Conservation (phyloP, 805 yeast species). For the Blastobotrys americana region DNA sequence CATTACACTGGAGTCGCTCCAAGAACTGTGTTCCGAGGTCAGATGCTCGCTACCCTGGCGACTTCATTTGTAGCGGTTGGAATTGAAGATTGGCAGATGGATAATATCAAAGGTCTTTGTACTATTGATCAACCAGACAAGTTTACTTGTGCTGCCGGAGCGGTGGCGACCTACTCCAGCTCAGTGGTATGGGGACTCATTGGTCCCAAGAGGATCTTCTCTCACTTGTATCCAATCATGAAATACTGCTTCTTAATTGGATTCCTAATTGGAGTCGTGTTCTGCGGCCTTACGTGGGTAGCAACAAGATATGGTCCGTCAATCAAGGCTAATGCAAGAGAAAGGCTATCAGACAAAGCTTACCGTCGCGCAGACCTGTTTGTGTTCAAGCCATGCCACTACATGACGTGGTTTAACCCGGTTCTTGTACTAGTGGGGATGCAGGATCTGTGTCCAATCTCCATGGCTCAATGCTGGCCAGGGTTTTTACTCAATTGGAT, state of each 20-base stretch:
- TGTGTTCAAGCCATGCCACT: not conserved
- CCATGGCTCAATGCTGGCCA: not conserved
- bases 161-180: slow-evolving; percentile 41
- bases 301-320: not conserved
- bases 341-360: not conserved
- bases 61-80: slow-evolving; percentile 26
- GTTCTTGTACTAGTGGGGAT: slow-evolving; percentile 42
- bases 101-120: slow-evolving; percentile 28
- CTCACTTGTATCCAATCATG: slow-evolving; percentile 37
- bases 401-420: slow-evolving; percentile 2
- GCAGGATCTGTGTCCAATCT: slow-evolving; percentile 25
- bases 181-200: slow-evolving; percentile 39
- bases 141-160: slow-evolving; percentile 33
- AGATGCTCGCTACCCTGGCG: slow-evolving; percentile 25
- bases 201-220: slow-evolving; percentile 38
- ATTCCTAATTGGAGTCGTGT: slow-evolving; percentile 21
- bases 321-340: not conserved
- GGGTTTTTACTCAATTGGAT: not conserved
- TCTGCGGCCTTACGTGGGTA: slow-evolving; percentile 6
- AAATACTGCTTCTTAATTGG: slow-evolving; percentile 44
- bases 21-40: slow-evolving; percentile 19
- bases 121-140: slow-evolving; percentile 24
- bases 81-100: slow-evolving; percentile 29
- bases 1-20: slow-evolving; percentile 40
- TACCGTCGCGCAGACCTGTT: not conserved